Conservation (phyloP, 2,329 filamentous ascomycete species). For the Sporothrix schenckii region DNA sequence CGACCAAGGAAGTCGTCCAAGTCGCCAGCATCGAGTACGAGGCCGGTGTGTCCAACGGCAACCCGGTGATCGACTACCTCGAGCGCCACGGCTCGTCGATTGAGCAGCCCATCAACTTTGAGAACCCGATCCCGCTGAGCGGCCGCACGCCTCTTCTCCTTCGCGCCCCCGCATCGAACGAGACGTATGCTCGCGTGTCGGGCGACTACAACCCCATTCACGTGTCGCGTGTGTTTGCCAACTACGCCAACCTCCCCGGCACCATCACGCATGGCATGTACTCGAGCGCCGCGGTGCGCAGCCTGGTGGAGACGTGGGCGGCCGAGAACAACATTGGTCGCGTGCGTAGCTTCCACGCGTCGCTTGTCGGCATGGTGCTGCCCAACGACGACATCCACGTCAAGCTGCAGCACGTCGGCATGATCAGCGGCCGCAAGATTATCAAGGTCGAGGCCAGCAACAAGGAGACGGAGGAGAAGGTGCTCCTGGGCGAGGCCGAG, state of each 20-base stretch:
- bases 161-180: conserved; percentile 91
- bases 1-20: conserved; percentile 96
- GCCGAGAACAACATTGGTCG: conserved; percentile 98
- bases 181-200: conserved; percentile 96
- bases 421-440: conserved; percentile 98
- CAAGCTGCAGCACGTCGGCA: conserved; percentile 93
- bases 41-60: conserved; percentile 86
- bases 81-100: conserved; percentile 88
- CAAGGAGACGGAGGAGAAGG: conserved; percentile 94
- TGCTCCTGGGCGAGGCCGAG: conserved; percentile 91
- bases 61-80: conserved; percentile 95
- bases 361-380: conserved; percentile 96
- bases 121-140: conserved; percentile 93
- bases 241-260: conserved; percentile 91
- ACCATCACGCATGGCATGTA: conserved; percentile 99
- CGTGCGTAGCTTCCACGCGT: conserved; percentile 95
- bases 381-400: conserved; percentile 95
- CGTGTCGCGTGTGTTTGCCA: conserved; percentile 94
- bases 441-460: conserved; percentile 98
- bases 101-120: conserved; percentile 95
- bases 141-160: conserved; percentile 87
- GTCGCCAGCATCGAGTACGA: conserved; percentile 97
- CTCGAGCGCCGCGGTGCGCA: conserved; percentile 93
- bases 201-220: conserved; percentile 99
- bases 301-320: conserved; percentile 96